These are phyloP conservation scores for Metschnikowia gelsemii DNA, from an alignment of 805 yeast genomes.

Conservation along the genomic window DNA sequence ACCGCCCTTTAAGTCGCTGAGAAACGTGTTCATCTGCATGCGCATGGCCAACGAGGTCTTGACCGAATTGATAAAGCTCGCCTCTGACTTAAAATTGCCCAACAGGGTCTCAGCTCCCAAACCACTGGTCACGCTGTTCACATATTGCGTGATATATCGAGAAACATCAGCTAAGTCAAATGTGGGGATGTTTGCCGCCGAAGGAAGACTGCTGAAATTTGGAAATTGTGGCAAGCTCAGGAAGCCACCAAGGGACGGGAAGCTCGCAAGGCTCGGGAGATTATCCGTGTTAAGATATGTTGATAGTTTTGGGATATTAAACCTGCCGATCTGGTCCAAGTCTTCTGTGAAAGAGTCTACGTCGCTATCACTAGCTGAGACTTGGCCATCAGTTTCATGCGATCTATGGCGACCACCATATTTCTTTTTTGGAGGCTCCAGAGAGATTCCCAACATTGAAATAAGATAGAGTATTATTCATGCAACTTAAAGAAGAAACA, in stretches of 20 bases:
- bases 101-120: constrained; percentile 7
- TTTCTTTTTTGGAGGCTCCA: neutral
- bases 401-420: neutral
- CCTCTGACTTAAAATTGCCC: constrained; percentile 21
- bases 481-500: too few relatives aligned
- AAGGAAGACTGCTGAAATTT: constrained; percentile 25
- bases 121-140: constrained; percentile 14
- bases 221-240: constrained; percentile 27
- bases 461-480: too few relatives aligned
- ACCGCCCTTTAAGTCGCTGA: constrained; percentile 45
- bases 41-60: constrained; percentile 42
- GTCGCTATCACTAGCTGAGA: constrained; percentile 17
- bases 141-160: constrained; percentile 29
- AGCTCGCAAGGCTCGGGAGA: constrained; percentile 23
- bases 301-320: constrained; percentile 27
- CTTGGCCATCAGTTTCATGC: neutral
- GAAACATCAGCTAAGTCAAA: constrained; percentile 33
- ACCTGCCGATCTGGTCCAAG: constrained; percentile 52
- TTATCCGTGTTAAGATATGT: constrained; percentile 15
- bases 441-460: constrained; percentile 3
- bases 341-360: constrained; percentile 42
- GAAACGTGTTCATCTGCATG: constrained; percentile 42
- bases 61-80: constrained; percentile 29
- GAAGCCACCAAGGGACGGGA: constrained; percentile 22
- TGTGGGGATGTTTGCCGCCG: constrained; percentile 20